Evolutionary conservation across 805 yeast genomes (phyloP).

Genomic region (Saccharomycopsis capsularis): DNA sequence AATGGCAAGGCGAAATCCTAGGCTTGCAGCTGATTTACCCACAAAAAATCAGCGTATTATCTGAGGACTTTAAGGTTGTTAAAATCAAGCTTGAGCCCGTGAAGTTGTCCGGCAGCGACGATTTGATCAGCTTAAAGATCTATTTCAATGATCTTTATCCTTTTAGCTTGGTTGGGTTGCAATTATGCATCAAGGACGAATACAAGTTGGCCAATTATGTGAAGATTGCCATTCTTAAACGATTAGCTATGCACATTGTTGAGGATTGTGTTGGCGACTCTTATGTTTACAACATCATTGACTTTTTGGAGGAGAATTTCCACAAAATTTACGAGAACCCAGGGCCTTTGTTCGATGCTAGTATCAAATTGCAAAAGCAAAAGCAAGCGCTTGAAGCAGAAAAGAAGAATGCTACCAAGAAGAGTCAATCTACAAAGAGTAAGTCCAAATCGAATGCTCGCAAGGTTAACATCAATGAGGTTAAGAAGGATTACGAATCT

Average conservation of each 20-base stretch:
- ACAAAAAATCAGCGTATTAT: constrained; percentile 28
- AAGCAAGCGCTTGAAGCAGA: constrained; percentile 27
- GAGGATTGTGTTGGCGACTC: constrained; percentile 58
- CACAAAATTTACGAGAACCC: constrained; percentile 59
- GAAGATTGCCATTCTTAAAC: constrained; percentile 48
- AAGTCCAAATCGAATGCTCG: neutral
- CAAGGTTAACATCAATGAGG: constrained; percentile 27
- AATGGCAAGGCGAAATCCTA: constrained; percentile 74
- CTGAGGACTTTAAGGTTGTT: neutral
- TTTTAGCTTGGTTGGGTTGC: constrained; percentile 56
- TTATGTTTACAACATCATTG: constrained; percentile 58
- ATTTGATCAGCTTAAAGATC: constrained; percentile 29
- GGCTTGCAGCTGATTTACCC: constrained; percentile 54
- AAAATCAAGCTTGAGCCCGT: constrained; percentile 29
- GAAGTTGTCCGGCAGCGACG: constrained; percentile 27
- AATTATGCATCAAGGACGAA: constrained; percentile 29
- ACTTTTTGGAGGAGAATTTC: constrained; percentile 69
- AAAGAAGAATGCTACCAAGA: constrained; percentile 16
- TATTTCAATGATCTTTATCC: constrained; percentile 57
- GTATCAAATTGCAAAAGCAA: constrained; percentile 4
- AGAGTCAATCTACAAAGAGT: constrained; percentile 4
- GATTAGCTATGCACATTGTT: constrained; percentile 38
- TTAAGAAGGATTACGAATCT: constrained; percentile 32
- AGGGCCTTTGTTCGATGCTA: constrained; percentile 33
- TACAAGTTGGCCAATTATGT: constrained; percentile 64